phyloP scores from a whole-genome alignment of 768 basidiomycete genomes.

The Kwoniella heveanensis region DNA sequence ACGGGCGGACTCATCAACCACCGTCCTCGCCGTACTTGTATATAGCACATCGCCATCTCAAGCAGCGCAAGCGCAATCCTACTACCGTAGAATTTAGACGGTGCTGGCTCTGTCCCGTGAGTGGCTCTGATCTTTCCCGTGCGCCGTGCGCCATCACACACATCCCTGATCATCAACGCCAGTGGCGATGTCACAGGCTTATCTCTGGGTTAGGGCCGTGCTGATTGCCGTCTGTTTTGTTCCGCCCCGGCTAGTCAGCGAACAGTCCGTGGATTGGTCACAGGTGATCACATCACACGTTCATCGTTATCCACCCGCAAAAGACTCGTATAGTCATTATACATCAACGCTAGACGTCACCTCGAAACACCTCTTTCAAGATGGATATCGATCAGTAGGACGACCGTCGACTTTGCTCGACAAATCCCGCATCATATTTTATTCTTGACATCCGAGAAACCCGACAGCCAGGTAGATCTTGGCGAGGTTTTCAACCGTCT shows the following conservation, averaged over 20 bases:
- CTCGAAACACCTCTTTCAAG: not conserved
- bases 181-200: too few relatives aligned
- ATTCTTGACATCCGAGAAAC: too few relatives aligned
- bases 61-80: too few relatives aligned
- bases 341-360: too few relatives aligned
- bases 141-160: too few relatives aligned
- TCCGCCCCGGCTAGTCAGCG: too few relatives aligned
- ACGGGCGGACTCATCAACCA: too few relatives aligned
- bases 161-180: not conserved
- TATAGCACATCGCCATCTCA: too few relatives aligned
- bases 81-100: constrained; percentile 3
- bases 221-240: not conserved
- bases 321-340: too few relatives aligned
- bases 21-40: too few relatives aligned
- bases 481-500: not conserved
- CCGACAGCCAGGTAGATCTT: not conserved
- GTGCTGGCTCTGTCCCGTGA: not conserved
- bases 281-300: not conserved
- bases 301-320: not conserved
- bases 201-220: not conserved
- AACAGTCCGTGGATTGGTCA: not conserved
- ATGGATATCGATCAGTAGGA: constrained; percentile 19
- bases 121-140: not conserved
- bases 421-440: constrained; percentile 2
- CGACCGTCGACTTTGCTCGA: constrained; percentile 10